Conservation (phyloP, 345 rosid genomes). For the Brassica nigra region DNA sequence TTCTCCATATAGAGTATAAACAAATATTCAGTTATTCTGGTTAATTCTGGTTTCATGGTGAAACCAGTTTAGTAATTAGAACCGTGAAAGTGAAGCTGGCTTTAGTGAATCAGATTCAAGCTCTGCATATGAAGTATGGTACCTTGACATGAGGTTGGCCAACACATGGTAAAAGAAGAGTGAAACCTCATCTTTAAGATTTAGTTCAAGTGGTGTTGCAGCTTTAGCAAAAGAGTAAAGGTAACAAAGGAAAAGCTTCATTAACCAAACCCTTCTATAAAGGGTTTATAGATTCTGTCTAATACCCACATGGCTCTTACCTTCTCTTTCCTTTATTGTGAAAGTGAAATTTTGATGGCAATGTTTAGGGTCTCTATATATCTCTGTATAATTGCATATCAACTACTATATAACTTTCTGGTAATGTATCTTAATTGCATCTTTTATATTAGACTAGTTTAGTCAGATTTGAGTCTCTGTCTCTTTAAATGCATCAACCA, state of each 20-base stretch:
- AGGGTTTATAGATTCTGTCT: slow-evolving; percentile 29
- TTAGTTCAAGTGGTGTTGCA: slow-evolving; percentile 11
- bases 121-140: slow-evolving; percentile 19
- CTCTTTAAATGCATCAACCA: slow-evolving; percentile 21
- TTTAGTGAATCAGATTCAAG: slow-evolving; percentile 40
- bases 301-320: slow-evolving; percentile 28
- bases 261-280: slow-evolving; percentile 21
- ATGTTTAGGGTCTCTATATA: slow-evolving; percentile 27
- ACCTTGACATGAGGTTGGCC: slow-evolving; percentile 32
- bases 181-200: slow-evolving; percentile 1
- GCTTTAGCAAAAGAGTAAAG: slow-evolving; percentile 46
- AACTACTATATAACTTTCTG: slow-evolving; percentile 11
- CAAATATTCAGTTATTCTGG: background rate
- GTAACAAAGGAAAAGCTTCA: slow-evolving; percentile 28
- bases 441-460: background rate
- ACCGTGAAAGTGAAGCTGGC: slow-evolving; percentile 20
- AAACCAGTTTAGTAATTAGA: background rate
- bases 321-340: slow-evolving; percentile 22
- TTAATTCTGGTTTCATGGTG: slow-evolving; percentile 18
- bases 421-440: slow-evolving; percentile 1
- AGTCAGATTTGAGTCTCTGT: background rate
- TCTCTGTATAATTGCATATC: slow-evolving; percentile 23
- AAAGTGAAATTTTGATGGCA: slow-evolving; percentile 38
- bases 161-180: slow-evolving; percentile 25
- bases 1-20: background rate